Conservation (phyloP, 495 filamentous ascomycete species). For the Viridothelium virens region DNA sequence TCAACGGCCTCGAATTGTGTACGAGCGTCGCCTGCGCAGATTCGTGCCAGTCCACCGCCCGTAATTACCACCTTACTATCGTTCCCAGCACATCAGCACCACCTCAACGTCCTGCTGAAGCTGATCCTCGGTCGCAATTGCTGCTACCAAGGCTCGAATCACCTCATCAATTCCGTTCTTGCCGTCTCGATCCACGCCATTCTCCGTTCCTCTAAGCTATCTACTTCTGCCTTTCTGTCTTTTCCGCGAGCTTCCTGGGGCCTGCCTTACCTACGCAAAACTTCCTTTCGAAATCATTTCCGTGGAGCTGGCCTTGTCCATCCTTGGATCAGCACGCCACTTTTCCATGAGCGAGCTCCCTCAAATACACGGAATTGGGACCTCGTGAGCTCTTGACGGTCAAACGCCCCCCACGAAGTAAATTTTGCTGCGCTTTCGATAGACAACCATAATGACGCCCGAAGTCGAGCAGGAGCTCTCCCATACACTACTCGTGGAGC, state of each 20-base stretch:
- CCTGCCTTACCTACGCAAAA: not conserved
- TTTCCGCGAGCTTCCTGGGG: not conserved
- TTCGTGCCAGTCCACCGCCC: not conserved
- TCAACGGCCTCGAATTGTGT: conserved; percentile 3
- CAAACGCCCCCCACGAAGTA: not conserved
- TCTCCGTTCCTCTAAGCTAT: not conserved
- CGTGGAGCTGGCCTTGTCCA: not conserved
- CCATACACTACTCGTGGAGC: conserved; percentile 94
- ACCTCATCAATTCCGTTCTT: not conserved
- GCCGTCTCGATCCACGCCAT: not conserved
- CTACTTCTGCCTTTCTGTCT: not conserved
- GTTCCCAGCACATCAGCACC: not conserved
- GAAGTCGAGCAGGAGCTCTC: conserved; percentile 98
- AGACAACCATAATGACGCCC: conserved; percentile 70
- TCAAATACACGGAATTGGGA: not conserved
- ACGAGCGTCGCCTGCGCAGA: not conserved
- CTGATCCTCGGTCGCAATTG: not conserved
- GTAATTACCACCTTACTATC: not conserved
- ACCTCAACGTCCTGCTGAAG: not conserved
- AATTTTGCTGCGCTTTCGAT: not conserved
- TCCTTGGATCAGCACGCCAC: not conserved
- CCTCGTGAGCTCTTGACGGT: not conserved
- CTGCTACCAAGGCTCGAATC: not conserved
- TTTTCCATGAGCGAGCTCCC: not conserved
- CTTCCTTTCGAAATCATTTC: not conserved